Conservation (phyloP, 176 grass and related monocot genomes). For the Saccharum spontaneum region DNA sequence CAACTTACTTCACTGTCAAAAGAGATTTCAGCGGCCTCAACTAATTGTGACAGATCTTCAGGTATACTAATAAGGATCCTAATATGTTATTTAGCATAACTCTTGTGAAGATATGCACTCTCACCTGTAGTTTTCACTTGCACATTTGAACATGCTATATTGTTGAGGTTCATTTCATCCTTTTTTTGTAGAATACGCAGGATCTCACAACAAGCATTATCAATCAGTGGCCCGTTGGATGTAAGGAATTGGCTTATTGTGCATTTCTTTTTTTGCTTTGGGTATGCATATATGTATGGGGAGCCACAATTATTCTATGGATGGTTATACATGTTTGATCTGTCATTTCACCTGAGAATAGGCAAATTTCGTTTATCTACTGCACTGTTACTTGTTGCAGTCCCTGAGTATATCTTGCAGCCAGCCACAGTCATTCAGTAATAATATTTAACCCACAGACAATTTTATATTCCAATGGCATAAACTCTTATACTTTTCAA, state of each 20-base stretch:
- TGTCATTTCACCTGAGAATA: neutral
- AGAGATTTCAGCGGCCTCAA: too few species aligned
- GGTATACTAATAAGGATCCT: too few species aligned
- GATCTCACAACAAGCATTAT: slow-evolving; percentile 18
- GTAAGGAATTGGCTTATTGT: slow-evolving; percentile 40
- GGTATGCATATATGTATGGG: neutral
- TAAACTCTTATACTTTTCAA: neutral
- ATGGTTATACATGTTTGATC: neutral
- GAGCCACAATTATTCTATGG: neutral
- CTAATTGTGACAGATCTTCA: too few species aligned
- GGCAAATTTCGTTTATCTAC: neutral
- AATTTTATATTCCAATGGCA: slow-evolving; percentile 11
- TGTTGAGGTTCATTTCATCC: too few species aligned
- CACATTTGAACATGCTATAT: too few species aligned
- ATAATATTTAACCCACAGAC: too few species aligned
- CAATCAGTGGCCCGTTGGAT: slow-evolving; percentile 44
- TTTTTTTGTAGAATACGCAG: too few species aligned
- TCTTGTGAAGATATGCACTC: too few species aligned
- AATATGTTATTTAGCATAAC: too few species aligned
- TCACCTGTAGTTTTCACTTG: too few species aligned
- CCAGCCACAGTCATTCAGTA: too few species aligned
- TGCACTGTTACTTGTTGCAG: neutral
- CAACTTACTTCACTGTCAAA: too few species aligned
- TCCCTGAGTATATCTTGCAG: neutral
- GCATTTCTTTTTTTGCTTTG: neutral